Percentiles rank a stretch among this genome's conserved stretches.
These are phyloP conservation scores for Hemisphaericaspora xylofermentans DNA, from an alignment of 1,139 yeast species.

Conservation along the genomic window DNA sequence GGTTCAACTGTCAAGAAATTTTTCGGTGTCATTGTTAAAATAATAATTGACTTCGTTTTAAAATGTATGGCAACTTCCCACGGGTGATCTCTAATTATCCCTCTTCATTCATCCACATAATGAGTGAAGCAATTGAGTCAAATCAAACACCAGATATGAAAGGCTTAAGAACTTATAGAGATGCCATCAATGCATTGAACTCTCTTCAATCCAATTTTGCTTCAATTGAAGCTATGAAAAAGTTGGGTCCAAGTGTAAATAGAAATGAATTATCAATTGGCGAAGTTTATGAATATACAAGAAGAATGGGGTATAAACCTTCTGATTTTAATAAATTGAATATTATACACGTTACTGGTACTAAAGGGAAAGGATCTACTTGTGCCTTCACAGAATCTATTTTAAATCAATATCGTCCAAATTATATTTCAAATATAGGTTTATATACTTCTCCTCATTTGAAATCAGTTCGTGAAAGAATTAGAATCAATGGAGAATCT, in stretches of 20 bases:
- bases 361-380: constrained; percentile 98
- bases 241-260: constrained; percentile 60
- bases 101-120: constrained; percentile 2
- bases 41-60: no score
- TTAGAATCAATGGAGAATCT: constrained; percentile 84
- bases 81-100: not conserved
- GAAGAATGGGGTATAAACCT: constrained; percentile 79
- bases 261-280: constrained; percentile 72
- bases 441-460: constrained; percentile 94
- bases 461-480: constrained; percentile 88
- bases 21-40: no score
- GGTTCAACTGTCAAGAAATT: no score
- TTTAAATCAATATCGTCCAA: constrained; percentile 53
- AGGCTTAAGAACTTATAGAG: constrained; percentile 43
- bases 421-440: constrained; percentile 62
- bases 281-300: constrained; percentile 89
- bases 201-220: constrained; percentile 90
- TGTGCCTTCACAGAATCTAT: constrained; percentile 92
- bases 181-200: constrained; percentile 83
- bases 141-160: constrained; percentile 9
- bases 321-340: constrained; percentile 71
- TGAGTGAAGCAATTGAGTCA: constrained; percentile 7
- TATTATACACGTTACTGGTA: constrained; percentile 91
- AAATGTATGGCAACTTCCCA: no score
- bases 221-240: constrained; percentile 76